These are phyloP conservation scores for Coriaria nepalensis DNA, from an alignment of 306 rosid genomes.

Conservation along the genomic window DNA sequence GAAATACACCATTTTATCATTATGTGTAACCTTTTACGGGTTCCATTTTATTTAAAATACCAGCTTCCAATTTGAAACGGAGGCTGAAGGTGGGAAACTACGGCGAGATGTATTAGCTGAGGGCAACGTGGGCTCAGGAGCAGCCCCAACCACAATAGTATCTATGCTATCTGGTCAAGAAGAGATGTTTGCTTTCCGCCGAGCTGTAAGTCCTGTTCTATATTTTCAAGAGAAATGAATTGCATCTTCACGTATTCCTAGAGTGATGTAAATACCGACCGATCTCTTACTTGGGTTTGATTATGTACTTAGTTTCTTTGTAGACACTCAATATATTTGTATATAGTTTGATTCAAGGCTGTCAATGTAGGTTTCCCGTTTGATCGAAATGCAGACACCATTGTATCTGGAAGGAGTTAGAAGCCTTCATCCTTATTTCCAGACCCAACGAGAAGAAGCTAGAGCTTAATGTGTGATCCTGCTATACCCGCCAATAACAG, in stretches of 20 bases:
- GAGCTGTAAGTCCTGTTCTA: constrained; percentile 64
- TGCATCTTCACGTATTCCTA: too few relatives aligned
- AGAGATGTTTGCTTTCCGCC: constrained; percentile 85
- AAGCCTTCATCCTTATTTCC: constrained; percentile 64
- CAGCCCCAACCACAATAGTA: constrained; percentile 48
- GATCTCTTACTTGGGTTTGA: too few relatives aligned
- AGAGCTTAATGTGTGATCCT: constrained; percentile 8
- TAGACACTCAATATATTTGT: too few relatives aligned
- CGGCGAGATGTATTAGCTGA: constrained; percentile 71
- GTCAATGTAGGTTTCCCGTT: constrained; percentile 59
- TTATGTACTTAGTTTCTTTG: too few relatives aligned
- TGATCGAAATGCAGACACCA: constrained; percentile 89
- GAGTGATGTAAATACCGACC: too few relatives aligned
- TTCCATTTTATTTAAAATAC: too few relatives aligned
- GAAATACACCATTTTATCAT: background rate
- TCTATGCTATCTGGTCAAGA: constrained; percentile 84
- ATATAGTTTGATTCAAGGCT: constrained; percentile 13
- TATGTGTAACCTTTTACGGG: constrained; percentile 9
- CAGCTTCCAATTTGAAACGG: constrained; percentile 96
- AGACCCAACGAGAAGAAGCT: constrained; percentile 27
- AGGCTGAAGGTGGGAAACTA: constrained; percentile 70
- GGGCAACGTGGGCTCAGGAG: constrained; percentile 66
- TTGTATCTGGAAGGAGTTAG: constrained; percentile 61
- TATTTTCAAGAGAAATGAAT: too few relatives aligned
- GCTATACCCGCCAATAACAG: constrained; percentile 15